These are phyloP conservation scores for Podaxis sp. DNA, from an alignment of 768 basidiomycete species.

Conservation along the genomic window DNA sequence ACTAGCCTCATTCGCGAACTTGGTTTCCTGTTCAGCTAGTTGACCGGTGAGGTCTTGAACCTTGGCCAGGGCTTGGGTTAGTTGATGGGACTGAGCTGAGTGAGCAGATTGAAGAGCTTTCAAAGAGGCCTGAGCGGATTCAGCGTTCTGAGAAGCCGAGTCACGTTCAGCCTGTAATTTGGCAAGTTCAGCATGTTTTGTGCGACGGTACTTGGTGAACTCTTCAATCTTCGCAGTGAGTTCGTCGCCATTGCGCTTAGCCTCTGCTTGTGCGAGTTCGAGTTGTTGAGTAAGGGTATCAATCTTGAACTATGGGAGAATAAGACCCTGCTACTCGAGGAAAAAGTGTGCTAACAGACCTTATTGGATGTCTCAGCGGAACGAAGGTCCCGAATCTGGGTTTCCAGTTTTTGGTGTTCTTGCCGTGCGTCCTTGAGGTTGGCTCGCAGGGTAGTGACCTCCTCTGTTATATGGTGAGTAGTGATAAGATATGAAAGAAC, in stretches of 20 bases:
- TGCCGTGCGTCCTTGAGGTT: slow-evolving; percentile 75
- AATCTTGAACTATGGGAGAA: slow-evolving; percentile 68
- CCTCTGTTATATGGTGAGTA: slow-evolving; percentile 44
- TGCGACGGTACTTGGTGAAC: slow-evolving; percentile 77
- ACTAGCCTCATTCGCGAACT: slow-evolving; percentile 74
- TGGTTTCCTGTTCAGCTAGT: slow-evolving; percentile 82
- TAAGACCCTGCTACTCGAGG: not conserved
- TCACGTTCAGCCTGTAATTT: slow-evolving; percentile 79
- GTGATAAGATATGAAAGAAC: slow-evolving; percentile 3
- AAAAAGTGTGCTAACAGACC: slow-evolving; percentile 34
- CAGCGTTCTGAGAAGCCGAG: slow-evolving; percentile 62
- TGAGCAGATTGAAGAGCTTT: slow-evolving; percentile 74
- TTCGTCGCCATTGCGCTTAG: slow-evolving; percentile 67
- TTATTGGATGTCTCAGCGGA: slow-evolving; percentile 77
- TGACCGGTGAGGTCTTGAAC: slow-evolving; percentile 74
- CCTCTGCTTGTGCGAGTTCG: slow-evolving; percentile 72
- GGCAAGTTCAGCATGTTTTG: slow-evolving; percentile 76
- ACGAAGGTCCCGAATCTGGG: slow-evolving; percentile 68
- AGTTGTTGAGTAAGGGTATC: slow-evolving; percentile 84
- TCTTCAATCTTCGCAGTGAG: slow-evolving; percentile 75
- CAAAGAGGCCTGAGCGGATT: slow-evolving; percentile 64
- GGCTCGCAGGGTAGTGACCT: slow-evolving; percentile 63
- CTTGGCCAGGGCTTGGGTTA: slow-evolving; percentile 73
- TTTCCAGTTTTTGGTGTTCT: slow-evolving; percentile 66
- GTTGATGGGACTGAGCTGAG: slow-evolving; percentile 66